Percentiles rank a stretch among this genome's conserved stretches.
phyloP scores from a whole-genome alignment of 192 early-diverging fungal species.

The Haplosporangium gracile region DNA sequence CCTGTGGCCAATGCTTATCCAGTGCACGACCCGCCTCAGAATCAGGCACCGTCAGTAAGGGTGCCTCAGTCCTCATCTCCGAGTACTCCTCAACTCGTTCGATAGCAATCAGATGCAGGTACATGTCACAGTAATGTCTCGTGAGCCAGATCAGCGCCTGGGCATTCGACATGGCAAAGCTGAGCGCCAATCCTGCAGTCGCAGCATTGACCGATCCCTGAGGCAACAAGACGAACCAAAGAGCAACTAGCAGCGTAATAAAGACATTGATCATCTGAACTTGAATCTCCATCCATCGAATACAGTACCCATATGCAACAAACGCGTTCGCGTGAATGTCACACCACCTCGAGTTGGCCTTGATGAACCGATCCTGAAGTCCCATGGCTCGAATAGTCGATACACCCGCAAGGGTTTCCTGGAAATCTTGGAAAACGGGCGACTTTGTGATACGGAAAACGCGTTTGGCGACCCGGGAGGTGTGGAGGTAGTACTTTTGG shows the following conservation, averaged over 20 bases:
- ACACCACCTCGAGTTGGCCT: slow-evolving; percentile 52
- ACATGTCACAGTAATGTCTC: slow-evolving; percentile 83
- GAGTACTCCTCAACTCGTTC: slow-evolving; percentile 45
- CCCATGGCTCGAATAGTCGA: slow-evolving; percentile 67
- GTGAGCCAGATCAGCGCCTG: slow-evolving; percentile 88
- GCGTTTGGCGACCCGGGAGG: slow-evolving; percentile 75
- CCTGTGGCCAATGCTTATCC: slow-evolving; percentile 71
- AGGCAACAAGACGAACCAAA: slow-evolving; percentile 65
- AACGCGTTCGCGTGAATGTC: slow-evolving; percentile 21
- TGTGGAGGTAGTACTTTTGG: slow-evolving; percentile 65
- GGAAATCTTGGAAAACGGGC: slow-evolving; percentile 74
- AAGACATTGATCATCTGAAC: slow-evolving; percentile 42
- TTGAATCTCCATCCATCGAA: slow-evolving; percentile 30
- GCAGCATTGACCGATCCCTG: slow-evolving; percentile 75
- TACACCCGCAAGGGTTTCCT: slow-evolving; percentile 64
- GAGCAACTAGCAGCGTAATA: slow-evolving; percentile 2
- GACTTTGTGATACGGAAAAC: slow-evolving; percentile 76
- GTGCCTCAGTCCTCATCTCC: slow-evolving; percentile 48
- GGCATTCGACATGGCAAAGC: slow-evolving; percentile 80
- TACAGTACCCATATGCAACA: slow-evolving; percentile 9
- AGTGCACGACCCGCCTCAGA: slow-evolving; percentile 68
- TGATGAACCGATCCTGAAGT: slow-evolving; percentile 66
- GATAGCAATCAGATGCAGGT: slow-evolving; percentile 21
- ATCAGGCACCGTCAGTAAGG: slow-evolving; percentile 10
- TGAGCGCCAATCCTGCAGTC: slow-evolving; percentile 73